Base-by-base conservation (phyloP, 148 eudicot species). In the Pharnaceum exiguum region DNA sequence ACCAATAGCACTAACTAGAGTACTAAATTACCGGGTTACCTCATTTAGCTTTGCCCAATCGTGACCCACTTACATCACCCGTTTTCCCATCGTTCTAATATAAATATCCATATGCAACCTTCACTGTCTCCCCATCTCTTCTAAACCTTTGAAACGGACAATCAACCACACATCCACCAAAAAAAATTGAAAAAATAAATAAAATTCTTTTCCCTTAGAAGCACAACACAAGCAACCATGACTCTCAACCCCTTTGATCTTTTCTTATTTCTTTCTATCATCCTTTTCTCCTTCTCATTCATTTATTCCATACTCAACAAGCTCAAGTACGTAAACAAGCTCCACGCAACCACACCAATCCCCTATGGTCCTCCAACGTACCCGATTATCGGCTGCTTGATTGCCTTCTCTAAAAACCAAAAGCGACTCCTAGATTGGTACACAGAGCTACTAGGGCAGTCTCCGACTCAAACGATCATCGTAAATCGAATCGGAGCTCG, bases 391-490 rank as follows among this genome's bases (percentile, higher is more conserved):
- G 81, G 79, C 1, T 79, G 82, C 71, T 74, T 87, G 2, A 18
- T 77, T 10, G 46, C 85, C 4, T 87, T 84, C 76, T 76, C 68
- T 70, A 10, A 53, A 13, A 87, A 87, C 46, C 71, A 75, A 7
- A 57, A 17, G 11, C 68, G 80, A 7, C 75, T 87, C 35, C 29
- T 87, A 5, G 72, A 75, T 10, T 87, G 91, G 96, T 87, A 84
- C 86, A 84, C 91, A 4, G 56, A 77, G 7, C 64, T 87, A 2
- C 21, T 87, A 0, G 25, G 82, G 30, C 26, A 26, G 24, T 84
- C 96, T 0, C 65, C 77, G 17, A 63, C 70, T 2, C 81, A 62
- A 27, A 87, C 96, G 6, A 72, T 84, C 10, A 67, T 65, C 4
- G 51, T 87, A 12, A 64, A 36, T 15, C 79, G 90, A 3, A 30